Percentiles rank a stretch among this genome's conserved stretches.
Conservation (phyloP, 768 basidiomycete species). For the Mycena amicta region DNA sequence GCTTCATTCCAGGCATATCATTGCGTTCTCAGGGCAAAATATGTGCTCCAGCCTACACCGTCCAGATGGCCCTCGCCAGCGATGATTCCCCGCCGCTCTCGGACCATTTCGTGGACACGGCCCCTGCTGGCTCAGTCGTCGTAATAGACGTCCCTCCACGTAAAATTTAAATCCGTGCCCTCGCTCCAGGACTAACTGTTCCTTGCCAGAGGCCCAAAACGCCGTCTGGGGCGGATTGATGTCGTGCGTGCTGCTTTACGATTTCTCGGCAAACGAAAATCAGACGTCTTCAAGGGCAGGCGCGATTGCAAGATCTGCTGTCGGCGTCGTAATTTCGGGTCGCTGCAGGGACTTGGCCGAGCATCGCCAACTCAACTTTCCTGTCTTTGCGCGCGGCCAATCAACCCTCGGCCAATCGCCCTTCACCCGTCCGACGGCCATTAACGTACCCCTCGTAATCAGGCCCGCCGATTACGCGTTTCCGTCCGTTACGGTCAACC, state of each 20-base stretch:
- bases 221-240: constrained; percentile 94
- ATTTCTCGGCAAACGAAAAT: not conserved
- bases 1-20: constrained; percentile 78
- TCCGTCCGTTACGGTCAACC: constrained; percentile 58
- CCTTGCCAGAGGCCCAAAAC: constrained; percentile 59
- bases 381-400: constrained; percentile 80
- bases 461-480: constrained; percentile 48
- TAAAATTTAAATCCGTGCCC: constrained; percentile 38
- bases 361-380: constrained; percentile 68
- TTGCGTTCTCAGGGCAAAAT: constrained; percentile 52
- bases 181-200: not conserved
- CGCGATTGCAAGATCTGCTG: constrained; percentile 68
- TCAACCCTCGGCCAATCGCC: constrained; percentile 87
- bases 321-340: constrained; percentile 81
- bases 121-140: constrained; percentile 63
- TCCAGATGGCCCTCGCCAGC: constrained; percentile 70
- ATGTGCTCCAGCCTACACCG: constrained; percentile 86
- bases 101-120: constrained; percentile 83
- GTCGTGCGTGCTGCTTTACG: constrained; percentile 42
- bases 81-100: constrained; percentile 63
- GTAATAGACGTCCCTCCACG: constrained; percentile 76
- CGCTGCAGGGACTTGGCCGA: constrained; percentile 85
- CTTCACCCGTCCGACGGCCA: constrained; percentile 77
- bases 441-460: constrained; percentile 68
- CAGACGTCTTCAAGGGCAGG: constrained; percentile 53